These are phyloP conservation scores for Macrophomina tecta DNA, from an alignment of 2,329 filamentous ascomycete genomes.

Conservation along the genomic window DNA sequence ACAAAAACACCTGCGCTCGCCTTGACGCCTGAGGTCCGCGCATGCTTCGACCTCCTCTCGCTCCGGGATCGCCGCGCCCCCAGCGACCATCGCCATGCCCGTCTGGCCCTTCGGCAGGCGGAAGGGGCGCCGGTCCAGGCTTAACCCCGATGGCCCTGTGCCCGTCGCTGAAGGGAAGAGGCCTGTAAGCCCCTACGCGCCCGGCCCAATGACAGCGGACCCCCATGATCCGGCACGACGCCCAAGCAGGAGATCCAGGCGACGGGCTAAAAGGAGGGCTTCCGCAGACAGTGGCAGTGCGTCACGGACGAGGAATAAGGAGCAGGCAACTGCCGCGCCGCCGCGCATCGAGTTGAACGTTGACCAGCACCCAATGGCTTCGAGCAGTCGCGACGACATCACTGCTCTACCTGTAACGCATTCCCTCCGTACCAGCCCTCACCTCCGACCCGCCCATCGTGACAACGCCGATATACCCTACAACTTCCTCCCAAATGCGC, in stretches of 20 bases:
- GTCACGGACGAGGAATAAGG: slow-evolving; percentile 24
- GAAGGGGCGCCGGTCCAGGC: slow-evolving; percentile 25
- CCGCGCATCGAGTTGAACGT: slow-evolving; percentile 21
- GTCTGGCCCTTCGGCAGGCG: slow-evolving; percentile 76
- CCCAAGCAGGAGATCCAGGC: slow-evolving; percentile 28
- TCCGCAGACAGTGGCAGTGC: slow-evolving; percentile 25
- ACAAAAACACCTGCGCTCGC: slow-evolving; percentile 20
- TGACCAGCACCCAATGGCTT: slow-evolving; percentile 24
- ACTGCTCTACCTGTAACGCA: slow-evolving; percentile 53
- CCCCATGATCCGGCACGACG: slow-evolving; percentile 28
- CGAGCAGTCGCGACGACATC: slow-evolving; percentile 51
- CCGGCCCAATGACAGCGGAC: slow-evolving; percentile 31
- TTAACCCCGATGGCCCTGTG: slow-evolving; percentile 42
- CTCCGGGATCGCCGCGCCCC: slow-evolving; percentile 19
- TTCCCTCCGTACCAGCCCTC: slow-evolving; percentile 53
- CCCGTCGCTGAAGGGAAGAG: slow-evolving; percentile 59
- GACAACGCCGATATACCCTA: slow-evolving; percentile 51
- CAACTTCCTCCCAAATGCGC: slow-evolving; percentile 46
- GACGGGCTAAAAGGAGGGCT: slow-evolving; percentile 38
- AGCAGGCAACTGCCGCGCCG: slow-evolving; percentile 14
- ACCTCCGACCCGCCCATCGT: slow-evolving; percentile 51
- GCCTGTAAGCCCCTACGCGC: slow-evolving; percentile 34
- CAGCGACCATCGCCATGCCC: slow-evolving; percentile 62
- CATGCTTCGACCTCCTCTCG: slow-evolving; percentile 21
- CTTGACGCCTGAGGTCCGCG: slow-evolving; percentile 18